These are phyloP conservation scores for Sporothrix curviconia DNA, from an alignment of 2,329 filamentous ascomycete genomes.

Conservation along the genomic window DNA sequence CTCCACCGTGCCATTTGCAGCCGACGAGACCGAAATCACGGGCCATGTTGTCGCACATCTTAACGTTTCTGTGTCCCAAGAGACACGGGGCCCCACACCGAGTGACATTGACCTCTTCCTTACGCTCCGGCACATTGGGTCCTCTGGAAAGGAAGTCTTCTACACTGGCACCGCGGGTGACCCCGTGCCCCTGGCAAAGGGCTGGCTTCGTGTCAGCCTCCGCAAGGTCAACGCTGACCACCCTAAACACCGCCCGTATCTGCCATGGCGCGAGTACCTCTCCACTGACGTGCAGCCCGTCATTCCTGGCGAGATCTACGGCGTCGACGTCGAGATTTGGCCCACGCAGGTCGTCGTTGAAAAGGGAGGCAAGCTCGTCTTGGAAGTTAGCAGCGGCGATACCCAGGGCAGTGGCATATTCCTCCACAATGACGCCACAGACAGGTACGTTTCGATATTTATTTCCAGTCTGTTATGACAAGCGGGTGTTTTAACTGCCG, in stretches of 20 bases:
- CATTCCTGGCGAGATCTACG: conserved; percentile 48
- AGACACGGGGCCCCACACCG: conserved; percentile 19
- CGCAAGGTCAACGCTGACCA: conserved; percentile 47
- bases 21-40: conserved; percentile 60
- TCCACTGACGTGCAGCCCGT: conserved; percentile 50
- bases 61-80: conserved; percentile 36
- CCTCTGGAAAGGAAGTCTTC: conserved; percentile 49
- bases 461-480: neutral
- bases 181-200: conserved; percentile 50
- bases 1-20: conserved; percentile 47
- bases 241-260: conserved; percentile 44
- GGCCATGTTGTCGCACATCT: conserved; percentile 60
- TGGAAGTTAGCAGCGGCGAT: conserved; percentile 51
- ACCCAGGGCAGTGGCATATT: conserved; percentile 56
- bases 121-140: conserved; percentile 52
- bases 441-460: conserved; percentile 27
- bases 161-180: conserved; percentile 63
- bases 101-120: conserved; percentile 58
- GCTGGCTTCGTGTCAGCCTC: conserved; percentile 30
- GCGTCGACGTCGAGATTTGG: conserved; percentile 58
- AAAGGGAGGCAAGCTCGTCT: conserved; percentile 43
- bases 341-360: conserved; percentile 53
- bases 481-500: neutral
- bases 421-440: conserved; percentile 42
- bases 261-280: conserved; percentile 54